Evolutionary conservation across 2,329 filamentous ascomycete genomes (phyloP).

Genomic region (Alternaria metachromatica): DNA sequence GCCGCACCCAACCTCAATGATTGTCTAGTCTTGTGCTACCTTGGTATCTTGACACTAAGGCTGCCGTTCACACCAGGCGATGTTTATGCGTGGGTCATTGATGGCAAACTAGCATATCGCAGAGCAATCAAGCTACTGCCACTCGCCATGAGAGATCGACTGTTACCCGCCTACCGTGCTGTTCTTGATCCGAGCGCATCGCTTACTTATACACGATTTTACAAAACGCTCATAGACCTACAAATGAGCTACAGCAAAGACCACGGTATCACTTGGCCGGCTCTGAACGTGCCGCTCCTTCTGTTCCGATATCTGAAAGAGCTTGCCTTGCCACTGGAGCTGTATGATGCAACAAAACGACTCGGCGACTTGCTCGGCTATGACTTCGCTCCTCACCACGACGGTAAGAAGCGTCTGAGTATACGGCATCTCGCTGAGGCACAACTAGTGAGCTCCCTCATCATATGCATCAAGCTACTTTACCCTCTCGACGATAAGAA

Average conservation of each 20-base stretch:
- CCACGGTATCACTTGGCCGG: slow-evolving; percentile 74
- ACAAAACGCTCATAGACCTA: slow-evolving; percentile 67
- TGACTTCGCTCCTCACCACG: slow-evolving; percentile 64
- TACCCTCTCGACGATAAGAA: slow-evolving; percentile 73
- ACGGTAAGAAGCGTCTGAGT: slow-evolving; percentile 24
- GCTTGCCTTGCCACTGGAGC: slow-evolving; percentile 76
- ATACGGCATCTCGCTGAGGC: slow-evolving; percentile 67
- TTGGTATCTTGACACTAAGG: slow-evolving; percentile 76
- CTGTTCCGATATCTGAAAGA: slow-evolving; percentile 73
- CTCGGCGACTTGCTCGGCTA: slow-evolving; percentile 61
- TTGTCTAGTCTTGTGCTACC: slow-evolving; percentile 78
- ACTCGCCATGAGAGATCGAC: slow-evolving; percentile 67
- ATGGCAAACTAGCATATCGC: slow-evolving; percentile 74
- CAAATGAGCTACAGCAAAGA: slow-evolving; percentile 69
- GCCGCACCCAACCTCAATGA: slow-evolving; percentile 72
- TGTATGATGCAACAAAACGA: slow-evolving; percentile 65
- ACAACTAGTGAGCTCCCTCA: slow-evolving; percentile 71
- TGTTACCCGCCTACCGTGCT: slow-evolving; percentile 68
- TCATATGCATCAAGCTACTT: slow-evolving; percentile 79
- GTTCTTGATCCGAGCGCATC: slow-evolving; percentile 62
- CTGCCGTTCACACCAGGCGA: slow-evolving; percentile 79
- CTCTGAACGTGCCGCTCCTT: slow-evolving; percentile 72
- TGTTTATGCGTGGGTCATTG: slow-evolving; percentile 70
- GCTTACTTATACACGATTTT: slow-evolving; percentile 64
- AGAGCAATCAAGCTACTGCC: slow-evolving; percentile 66